Conservation (phyloP, 2,329 filamentous ascomycete genomes). For the Cladosporium colombiae region DNA sequence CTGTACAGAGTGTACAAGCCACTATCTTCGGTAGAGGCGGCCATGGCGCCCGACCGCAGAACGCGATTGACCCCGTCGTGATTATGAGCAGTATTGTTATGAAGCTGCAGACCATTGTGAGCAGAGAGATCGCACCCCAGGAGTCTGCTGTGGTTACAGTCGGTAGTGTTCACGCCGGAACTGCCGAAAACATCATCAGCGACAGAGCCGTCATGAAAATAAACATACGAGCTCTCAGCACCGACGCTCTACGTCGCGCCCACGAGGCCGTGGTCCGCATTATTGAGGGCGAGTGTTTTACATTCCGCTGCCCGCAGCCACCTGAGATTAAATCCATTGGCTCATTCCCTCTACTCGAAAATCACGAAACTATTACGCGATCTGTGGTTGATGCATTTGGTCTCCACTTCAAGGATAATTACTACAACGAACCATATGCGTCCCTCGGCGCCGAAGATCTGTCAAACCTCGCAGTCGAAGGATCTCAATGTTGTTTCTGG, state of each 20-base stretch:
- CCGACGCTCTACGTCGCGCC: constrained; percentile 47
- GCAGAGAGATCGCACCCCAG: constrained; percentile 41
- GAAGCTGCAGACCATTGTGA: constrained; percentile 43
- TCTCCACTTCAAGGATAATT: constrained; percentile 43
- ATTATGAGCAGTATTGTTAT: constrained; percentile 47
- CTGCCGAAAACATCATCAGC: constrained; percentile 49
- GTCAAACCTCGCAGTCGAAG: constrained; percentile 48
- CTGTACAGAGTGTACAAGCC: constrained; percentile 41
- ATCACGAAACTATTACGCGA: constrained; percentile 46
- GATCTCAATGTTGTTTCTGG: constrained; percentile 55
- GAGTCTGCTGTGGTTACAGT: constrained; percentile 50
- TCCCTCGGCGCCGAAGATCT: constrained; percentile 56
- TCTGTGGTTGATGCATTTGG: constrained; percentile 45
- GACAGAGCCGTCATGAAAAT: constrained; percentile 50
- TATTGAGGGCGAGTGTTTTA: constrained; percentile 54
- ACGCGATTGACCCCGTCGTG: constrained; percentile 50
- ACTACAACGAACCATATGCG: constrained; percentile 36
- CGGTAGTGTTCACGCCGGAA: constrained; percentile 46
- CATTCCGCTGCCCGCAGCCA: constrained; percentile 43
- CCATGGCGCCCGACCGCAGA: constrained; percentile 48
- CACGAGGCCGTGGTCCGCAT: constrained; percentile 52
- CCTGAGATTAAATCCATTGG: constrained; percentile 44
- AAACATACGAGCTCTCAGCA: constrained; percentile 50
- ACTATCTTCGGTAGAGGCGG: constrained; percentile 46
- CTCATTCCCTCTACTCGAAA: constrained; percentile 50